These are phyloP conservation scores for Halophytophthora polymorphica DNA, from an alignment of 352 stramenopile species.

Conservation along the genomic window DNA sequence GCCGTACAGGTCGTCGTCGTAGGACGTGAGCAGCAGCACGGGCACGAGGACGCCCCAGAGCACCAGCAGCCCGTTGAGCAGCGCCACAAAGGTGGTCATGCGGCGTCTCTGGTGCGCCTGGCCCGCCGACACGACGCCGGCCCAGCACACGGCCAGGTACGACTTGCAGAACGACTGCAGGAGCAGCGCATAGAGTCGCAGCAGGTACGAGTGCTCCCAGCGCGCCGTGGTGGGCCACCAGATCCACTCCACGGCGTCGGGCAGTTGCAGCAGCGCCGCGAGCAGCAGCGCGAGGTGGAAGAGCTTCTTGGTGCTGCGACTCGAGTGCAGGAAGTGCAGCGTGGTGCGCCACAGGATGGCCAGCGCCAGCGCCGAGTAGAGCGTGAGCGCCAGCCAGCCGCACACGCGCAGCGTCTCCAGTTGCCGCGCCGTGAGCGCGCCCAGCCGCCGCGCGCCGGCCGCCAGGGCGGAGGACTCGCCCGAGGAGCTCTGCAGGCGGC, in stretches of 20 bases:
- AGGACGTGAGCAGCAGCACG: constrained; percentile 45
- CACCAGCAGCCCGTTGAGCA: constrained; percentile 49
- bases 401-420: constrained; percentile 47
- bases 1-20: constrained; percentile 52
- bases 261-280: constrained; percentile 63
- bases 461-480: constrained; percentile 7
- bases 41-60: constrained; percentile 61
- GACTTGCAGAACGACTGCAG: constrained; percentile 79
- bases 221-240: constrained; percentile 50
- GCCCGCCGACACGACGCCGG: constrained; percentile 73
- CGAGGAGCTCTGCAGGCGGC: constrained; percentile 7
- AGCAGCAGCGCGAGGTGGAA: constrained; percentile 76
- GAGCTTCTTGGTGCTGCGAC: constrained; percentile 47
- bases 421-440: constrained; percentile 28
- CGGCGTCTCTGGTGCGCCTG: constrained; percentile 54
- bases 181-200: constrained; percentile 63
- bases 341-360: constrained; percentile 63
- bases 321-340: constrained; percentile 58
- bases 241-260: constrained; percentile 57
- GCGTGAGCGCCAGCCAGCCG: constrained; percentile 50
- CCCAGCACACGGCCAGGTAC: constrained; percentile 79
- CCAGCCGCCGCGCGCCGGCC: constrained; percentile 2
- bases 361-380: constrained; percentile 59
- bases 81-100: constrained; percentile 50
- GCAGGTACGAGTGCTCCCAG: constrained; percentile 67